Conservation (phyloP, 345 rosid genomes). For the Raphanus sativus region DNA sequence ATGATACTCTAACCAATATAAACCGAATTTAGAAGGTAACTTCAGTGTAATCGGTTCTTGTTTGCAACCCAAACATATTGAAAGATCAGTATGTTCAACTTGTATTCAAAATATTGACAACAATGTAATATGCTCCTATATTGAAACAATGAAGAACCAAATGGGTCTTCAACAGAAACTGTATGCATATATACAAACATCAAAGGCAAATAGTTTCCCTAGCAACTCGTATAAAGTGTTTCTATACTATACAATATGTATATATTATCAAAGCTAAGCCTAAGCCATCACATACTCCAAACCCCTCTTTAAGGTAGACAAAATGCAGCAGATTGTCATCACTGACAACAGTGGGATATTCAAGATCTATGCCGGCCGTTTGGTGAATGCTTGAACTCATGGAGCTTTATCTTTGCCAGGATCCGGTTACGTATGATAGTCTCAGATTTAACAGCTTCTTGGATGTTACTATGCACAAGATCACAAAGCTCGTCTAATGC, state of each 20-base stretch:
- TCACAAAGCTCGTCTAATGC: conserved; percentile 84
- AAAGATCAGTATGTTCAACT: background rate
- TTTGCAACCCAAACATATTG: conserved; percentile 10
- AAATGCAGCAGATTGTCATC: conserved; percentile 12
- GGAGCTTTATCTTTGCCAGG: conserved; percentile 47
- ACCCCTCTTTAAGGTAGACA: conserved; percentile 18
- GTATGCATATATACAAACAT: conserved; percentile 28
- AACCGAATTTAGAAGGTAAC: background rate
- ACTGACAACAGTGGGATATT: background rate
- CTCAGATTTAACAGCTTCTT: conserved; percentile 63
- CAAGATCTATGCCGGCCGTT: conserved; percentile 67
- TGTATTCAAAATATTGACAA: background rate
- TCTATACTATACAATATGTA: conserved; percentile 11
- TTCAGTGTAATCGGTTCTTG: background rate
- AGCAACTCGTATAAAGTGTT: conserved; percentile 19
- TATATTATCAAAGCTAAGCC: conserved; percentile 23
- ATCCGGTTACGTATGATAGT: conserved; percentile 53
- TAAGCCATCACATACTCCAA: conserved; percentile 19
- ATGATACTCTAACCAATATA: background rate
- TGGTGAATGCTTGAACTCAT: conserved; percentile 48
- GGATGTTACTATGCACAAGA: conserved; percentile 51
- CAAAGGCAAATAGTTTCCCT: conserved; percentile 7
- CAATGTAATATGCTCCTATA: background rate
- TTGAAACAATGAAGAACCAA: background rate
- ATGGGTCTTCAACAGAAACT: background rate